A percentile compares a stretch with the other conserved stretches of the same genome.
Evolutionary conservation across 2,329 filamentous ascomycete genomes (phyloP).

Genomic region (Teratosphaeria zuluensis): DNA sequence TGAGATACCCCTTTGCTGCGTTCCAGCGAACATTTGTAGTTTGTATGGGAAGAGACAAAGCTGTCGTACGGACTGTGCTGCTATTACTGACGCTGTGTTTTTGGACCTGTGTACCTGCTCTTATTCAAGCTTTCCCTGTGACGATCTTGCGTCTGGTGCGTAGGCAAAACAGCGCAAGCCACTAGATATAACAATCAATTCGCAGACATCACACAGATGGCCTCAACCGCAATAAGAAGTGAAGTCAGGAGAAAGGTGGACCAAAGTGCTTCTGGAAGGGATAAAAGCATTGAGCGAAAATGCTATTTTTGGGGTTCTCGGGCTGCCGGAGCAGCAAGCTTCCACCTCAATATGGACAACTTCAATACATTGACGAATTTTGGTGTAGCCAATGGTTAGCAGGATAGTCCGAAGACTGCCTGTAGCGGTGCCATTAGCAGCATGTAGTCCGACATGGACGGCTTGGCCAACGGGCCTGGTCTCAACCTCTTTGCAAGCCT

Average conservation of each 20-base stretch:
- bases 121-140: too few relatives aligned
- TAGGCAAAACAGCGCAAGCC: too few relatives aligned
- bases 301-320: background rate
- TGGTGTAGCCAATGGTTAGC: background rate
- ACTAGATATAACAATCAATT: too few relatives aligned
- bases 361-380: background rate
- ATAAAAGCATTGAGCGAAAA: background rate
- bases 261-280: background rate
- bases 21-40: background rate
- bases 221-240: background rate
- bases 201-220: too few relatives aligned
- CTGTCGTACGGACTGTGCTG: background rate
- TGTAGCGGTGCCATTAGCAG: background rate
- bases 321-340: background rate
- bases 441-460: background rate
- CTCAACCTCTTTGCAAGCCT: background rate
- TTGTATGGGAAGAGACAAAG: background rate
- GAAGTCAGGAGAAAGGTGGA: background rate
- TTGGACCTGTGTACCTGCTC: background rate
- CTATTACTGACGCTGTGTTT: background rate
- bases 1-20: constrained; percentile 1
- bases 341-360: background rate
- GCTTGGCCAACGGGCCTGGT: background rate
- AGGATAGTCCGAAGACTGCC: background rate
- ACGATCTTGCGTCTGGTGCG: too few relatives aligned